phyloP scores from a whole-genome alignment of 495 filamentous ascomycete species.

The Annulohypoxylon maeteangense region DNA sequence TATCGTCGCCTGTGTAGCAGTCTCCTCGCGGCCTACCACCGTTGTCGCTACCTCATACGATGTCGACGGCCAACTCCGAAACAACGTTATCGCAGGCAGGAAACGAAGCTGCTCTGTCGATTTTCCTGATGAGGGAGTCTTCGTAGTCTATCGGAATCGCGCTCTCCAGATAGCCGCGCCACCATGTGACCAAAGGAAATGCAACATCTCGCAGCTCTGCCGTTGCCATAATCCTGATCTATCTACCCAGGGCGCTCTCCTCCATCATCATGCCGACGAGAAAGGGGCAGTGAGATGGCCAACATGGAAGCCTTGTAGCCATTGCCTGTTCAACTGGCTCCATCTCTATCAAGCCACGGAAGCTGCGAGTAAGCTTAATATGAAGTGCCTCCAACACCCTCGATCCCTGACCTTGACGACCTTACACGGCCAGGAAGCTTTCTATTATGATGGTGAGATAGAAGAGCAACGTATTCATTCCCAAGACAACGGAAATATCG shows the following conservation, averaged over 20 bases:
- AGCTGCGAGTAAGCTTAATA: neutral
- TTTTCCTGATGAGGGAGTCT: conserved; percentile 40
- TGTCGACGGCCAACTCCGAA: conserved; percentile 14
- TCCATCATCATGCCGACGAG: neutral
- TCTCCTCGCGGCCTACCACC: conserved; percentile 7
- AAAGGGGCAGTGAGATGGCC: conserved; percentile 8
- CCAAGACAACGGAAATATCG: neutral
- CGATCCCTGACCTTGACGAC: conserved; percentile 27
- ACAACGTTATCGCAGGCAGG: conserved; percentile 14
- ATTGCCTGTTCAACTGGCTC: conserved; percentile 28
- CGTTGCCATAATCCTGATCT: conserved; percentile 10
- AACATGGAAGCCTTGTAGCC: conserved; percentile 14
- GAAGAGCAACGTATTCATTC: conserved; percentile 7
- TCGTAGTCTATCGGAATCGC: conserved; percentile 29
- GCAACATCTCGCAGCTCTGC: conserved; percentile 23
- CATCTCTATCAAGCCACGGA: conserved; percentile 29
- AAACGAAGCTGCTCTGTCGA: neutral
- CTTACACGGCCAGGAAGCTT: conserved; percentile 4
- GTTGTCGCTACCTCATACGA: conserved; percentile 22
- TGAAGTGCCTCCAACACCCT: conserved; percentile 33
- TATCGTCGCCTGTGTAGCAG: conserved; percentile 17
- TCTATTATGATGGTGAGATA: conserved; percentile 34
- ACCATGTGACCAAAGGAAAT: conserved; percentile 31
- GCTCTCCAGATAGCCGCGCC: conserved; percentile 37
- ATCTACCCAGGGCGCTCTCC: neutral